These are phyloP conservation scores for Acanthamoeba triangularis DNA, from an alignment of 208 protist genomes.

Conservation along the genomic window DNA sequence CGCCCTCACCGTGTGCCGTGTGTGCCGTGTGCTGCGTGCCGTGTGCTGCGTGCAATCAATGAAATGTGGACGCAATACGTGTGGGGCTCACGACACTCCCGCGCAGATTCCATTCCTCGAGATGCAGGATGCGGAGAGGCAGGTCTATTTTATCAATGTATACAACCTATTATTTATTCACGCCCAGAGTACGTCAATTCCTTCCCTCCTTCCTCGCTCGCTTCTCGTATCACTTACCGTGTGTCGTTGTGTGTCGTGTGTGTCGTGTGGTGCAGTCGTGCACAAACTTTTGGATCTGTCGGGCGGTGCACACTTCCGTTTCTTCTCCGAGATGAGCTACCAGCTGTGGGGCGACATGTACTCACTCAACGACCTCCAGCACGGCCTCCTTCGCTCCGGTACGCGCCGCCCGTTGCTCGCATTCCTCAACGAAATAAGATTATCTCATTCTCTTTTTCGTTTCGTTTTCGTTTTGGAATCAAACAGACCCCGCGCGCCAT, in stretches of 20 bases:
- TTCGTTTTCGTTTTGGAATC: not conserved
- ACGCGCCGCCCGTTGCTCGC: not conserved
- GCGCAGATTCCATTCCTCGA: constrained; percentile 9
- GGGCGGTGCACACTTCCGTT: constrained; percentile 32
- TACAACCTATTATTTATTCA: constrained; percentile 76
- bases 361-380: constrained; percentile 51
- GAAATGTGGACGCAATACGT: not conserved
- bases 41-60: not conserved
- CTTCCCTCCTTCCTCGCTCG: not conserved
- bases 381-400: constrained; percentile 45
- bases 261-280: not conserved
- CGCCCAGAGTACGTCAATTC: constrained; percentile 14
- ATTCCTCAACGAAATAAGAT: not conserved
- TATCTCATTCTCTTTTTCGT: not conserved
- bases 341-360: constrained; percentile 32
- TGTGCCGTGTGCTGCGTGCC: not conserved
- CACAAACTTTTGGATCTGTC: not conserved
- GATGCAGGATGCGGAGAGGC: not conserved
- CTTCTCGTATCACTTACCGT: not conserved
- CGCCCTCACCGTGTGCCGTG: not conserved
- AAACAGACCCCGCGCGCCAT: not conserved
- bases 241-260: not conserved
- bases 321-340: constrained; percentile 72
- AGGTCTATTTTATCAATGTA: constrained; percentile 64
- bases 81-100: too few relatives aligned